Evolutionary conservation across 768 basidiomycete genomes (phyloP).

Genomic region (Russula sp.): DNA sequence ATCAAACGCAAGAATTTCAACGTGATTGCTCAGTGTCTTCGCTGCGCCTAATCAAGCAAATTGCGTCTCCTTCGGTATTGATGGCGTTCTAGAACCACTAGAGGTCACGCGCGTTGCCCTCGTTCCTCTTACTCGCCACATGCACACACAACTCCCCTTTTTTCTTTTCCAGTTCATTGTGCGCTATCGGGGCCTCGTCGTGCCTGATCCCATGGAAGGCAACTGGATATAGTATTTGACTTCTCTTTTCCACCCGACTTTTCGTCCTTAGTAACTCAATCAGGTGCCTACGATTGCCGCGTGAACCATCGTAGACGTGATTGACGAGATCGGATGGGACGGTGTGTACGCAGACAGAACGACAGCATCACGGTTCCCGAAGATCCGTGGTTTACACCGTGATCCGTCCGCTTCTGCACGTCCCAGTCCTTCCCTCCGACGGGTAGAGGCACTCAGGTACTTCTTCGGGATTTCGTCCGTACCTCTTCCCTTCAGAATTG

Average conservation of each 20-base stretch:
- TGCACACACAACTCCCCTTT: not conserved
- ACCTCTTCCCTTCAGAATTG: not conserved
- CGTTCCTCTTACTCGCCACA: conserved; percentile 1
- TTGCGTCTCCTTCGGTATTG: not conserved
- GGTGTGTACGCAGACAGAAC: not conserved
- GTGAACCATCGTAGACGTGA: not conserved
- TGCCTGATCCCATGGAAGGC: not conserved
- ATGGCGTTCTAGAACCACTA: not conserved
- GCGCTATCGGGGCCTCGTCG: not conserved
- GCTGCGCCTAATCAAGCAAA: not conserved
- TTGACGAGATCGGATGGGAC: not conserved
- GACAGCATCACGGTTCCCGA: not conserved
- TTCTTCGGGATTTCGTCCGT: not conserved
- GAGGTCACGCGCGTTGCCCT: not conserved
- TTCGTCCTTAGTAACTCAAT: not conserved
- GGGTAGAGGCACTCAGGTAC: not conserved
- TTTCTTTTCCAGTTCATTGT: not conserved
- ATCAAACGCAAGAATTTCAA: conserved; percentile 1
- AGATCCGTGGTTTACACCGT: not conserved
- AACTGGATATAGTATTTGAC: not conserved
- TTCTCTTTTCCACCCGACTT: not conserved
- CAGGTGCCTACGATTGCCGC: not conserved
- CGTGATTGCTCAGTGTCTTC: not conserved
- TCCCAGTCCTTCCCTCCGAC: not conserved
- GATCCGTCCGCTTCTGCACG: not conserved